These are phyloP conservation scores for Epichloe aotearoae DNA, from an alignment of 2,329 filamentous ascomycete species.

Conservation along the genomic window DNA sequence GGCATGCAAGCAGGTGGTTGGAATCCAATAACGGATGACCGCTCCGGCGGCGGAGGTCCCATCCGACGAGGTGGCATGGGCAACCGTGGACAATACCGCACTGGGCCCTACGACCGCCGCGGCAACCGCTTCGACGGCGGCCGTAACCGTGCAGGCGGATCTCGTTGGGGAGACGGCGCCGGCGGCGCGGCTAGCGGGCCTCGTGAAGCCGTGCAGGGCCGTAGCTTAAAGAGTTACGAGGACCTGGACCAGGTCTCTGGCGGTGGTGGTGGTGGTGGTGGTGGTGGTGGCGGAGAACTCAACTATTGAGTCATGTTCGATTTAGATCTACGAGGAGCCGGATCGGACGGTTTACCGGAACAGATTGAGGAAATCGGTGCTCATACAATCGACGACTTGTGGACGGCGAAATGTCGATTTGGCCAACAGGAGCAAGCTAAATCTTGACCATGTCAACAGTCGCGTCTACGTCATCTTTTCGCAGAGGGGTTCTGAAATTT, in stretches of 20 bases:
- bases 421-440: not conserved
- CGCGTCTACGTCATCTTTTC: not conserved
- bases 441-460: not conserved
- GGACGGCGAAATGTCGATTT: not conserved
- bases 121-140: slow-evolving; percentile 41
- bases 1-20: slow-evolving; percentile 35
- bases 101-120: slow-evolving; percentile 64
- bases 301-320: slow-evolving; percentile 51
- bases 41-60: slow-evolving; percentile 46
- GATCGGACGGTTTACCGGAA: not conserved
- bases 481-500: not conserved
- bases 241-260: slow-evolving; percentile 79
- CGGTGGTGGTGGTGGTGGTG: slow-evolving; percentile 56
- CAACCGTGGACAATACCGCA: slow-evolving; percentile 41
- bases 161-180: slow-evolving; percentile 62
- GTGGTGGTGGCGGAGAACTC: slow-evolving; percentile 69
- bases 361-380: not conserved
- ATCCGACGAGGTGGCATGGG: slow-evolving; percentile 52
- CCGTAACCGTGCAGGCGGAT: slow-evolving; percentile 35
- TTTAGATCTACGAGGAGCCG: not conserved
- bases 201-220: slow-evolving; percentile 79
- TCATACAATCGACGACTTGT: not conserved
- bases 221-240: slow-evolving; percentile 93
- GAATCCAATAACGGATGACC: slow-evolving; percentile 39
- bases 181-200: slow-evolving; percentile 70